A percentile compares a stretch with the other conserved stretches of the same genome.
phyloP scores from a whole-genome alignment of 2,329 filamentous ascomycete species.

The Colletotrichum shisoi region DNA sequence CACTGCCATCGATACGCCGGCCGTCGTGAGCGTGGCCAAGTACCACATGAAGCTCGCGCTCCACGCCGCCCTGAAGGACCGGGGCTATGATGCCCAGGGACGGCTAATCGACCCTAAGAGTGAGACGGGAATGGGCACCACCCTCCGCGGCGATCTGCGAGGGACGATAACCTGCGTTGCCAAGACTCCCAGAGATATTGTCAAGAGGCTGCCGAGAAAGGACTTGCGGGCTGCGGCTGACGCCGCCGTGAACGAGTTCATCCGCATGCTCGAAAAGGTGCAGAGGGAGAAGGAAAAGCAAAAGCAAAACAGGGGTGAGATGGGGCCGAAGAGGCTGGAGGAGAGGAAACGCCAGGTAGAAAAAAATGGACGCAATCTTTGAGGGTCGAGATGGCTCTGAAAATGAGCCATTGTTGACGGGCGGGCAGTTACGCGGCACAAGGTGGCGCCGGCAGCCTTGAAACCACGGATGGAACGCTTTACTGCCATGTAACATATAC shows the following conservation, averaged over 20 bases:
- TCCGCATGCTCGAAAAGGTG: not conserved
- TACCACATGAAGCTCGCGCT: conserved; percentile 6
- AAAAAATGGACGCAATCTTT: not conserved
- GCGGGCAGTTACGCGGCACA: not conserved
- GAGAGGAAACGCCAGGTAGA: not conserved
- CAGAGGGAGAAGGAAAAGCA: not conserved
- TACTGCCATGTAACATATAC: not conserved
- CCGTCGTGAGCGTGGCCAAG: conserved; percentile 14
- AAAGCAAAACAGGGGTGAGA: no score
- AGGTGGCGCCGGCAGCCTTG: not conserved
- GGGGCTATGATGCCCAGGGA: conserved; percentile 23
- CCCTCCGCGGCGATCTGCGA: not conserved
- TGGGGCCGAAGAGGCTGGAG: not conserved
- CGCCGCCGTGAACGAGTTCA: not conserved
- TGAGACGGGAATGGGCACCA: conserved; percentile 1
- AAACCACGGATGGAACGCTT: not conserved
- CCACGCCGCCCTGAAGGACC: conserved; percentile 14
- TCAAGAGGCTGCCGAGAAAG: not conserved
- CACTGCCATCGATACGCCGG: not conserved
- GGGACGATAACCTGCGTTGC: conserved; percentile 15
- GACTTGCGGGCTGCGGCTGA: conserved; percentile 9
- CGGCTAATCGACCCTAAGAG: conserved; percentile 6
- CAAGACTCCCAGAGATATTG: not conserved
- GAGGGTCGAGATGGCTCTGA: not conserved
- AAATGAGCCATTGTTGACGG: not conserved